Percentiles rank a stretch among this genome's conserved stretches.
Conservation (phyloP, 2,329 filamentous ascomycete genomes). For the Chaetomium sp. region DNA sequence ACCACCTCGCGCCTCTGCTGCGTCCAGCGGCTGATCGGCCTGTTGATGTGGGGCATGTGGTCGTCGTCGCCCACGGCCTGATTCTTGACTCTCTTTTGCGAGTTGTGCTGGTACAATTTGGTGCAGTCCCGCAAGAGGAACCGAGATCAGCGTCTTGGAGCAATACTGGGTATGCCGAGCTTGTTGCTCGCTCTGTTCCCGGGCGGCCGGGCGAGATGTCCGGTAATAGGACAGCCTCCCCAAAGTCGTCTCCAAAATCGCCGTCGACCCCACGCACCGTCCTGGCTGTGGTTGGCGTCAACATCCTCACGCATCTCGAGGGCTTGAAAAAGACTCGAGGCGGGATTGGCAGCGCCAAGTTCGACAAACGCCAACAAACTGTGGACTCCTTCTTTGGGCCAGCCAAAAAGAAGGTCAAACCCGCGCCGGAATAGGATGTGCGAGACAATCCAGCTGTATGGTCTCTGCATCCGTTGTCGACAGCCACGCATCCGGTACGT, state of each 20-base stretch:
- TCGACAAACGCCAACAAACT: conserved; percentile 69
- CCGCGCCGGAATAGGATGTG: conserved; percentile 22
- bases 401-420: conserved; percentile 43
- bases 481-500: conserved; percentile 34
- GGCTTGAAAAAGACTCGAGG: conserved; percentile 73
- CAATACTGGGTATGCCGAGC: conserved; percentile 46
- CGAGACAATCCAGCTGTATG: background rate
- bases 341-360: conserved; percentile 70
- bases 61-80: conserved; percentile 77
- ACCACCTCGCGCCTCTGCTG: conserved; percentile 51
- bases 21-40: conserved; percentile 30
- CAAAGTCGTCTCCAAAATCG: no score
- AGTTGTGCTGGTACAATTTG: conserved; percentile 51
- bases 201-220: background rate
- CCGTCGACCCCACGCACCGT: conserved; percentile 4
- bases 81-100: conserved; percentile 65
- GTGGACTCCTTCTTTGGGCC: conserved; percentile 67
- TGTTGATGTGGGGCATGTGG: conserved; percentile 37
- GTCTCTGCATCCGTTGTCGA: background rate
- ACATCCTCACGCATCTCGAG: conserved; percentile 64
- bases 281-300: conserved; percentile 52
- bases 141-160: conserved; percentile 36
- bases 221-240: conserved; percentile 9
- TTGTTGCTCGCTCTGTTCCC: conserved; percentile 6
- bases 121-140: conserved; percentile 20